Percentiles rank a stretch among this genome's conserved stretches.
These are phyloP conservation scores for Pilaira anomala DNA, from an alignment of 192 early-diverging fungal species.

Conservation along the genomic window DNA sequence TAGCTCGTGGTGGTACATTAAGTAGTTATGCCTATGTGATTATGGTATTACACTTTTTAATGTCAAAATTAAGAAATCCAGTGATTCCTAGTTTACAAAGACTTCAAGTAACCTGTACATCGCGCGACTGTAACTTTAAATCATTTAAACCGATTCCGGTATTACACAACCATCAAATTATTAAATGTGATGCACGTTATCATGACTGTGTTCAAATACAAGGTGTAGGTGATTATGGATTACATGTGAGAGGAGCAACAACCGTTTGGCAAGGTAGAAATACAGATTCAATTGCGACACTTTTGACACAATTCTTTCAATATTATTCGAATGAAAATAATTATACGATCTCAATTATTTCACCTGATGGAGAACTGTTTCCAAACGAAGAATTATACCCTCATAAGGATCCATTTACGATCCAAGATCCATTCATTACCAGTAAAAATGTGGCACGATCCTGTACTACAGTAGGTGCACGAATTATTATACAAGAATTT, in stretches of 20 bases:
- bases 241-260: not conserved
- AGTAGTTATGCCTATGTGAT: constrained; percentile 2
- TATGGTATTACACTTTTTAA: not conserved
- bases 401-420: not conserved
- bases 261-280: not conserved
- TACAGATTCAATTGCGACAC: not conserved
- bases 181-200: not conserved
- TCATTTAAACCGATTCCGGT: not conserved
- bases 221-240: not conserved
- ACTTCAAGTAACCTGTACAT: not conserved
- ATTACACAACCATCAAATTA: not conserved
- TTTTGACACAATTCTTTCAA: not conserved
- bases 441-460: not conserved
- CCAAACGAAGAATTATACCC: not conserved
- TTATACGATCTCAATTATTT: not conserved
- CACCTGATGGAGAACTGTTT: not conserved
- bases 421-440: not conserved
- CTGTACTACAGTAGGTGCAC: too few species aligned
- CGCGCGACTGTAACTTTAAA: not conserved
- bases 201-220: not conserved
- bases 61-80: not conserved
- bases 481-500: too few species aligned
- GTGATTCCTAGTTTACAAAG: not conserved
- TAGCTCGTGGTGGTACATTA: not conserved
- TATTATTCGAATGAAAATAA: not conserved